Evolutionary conservation across 139 green algal species (phyloP), one percentile per base, ranked within the genome.

Genomic region (Micractinium sp.): DNA sequence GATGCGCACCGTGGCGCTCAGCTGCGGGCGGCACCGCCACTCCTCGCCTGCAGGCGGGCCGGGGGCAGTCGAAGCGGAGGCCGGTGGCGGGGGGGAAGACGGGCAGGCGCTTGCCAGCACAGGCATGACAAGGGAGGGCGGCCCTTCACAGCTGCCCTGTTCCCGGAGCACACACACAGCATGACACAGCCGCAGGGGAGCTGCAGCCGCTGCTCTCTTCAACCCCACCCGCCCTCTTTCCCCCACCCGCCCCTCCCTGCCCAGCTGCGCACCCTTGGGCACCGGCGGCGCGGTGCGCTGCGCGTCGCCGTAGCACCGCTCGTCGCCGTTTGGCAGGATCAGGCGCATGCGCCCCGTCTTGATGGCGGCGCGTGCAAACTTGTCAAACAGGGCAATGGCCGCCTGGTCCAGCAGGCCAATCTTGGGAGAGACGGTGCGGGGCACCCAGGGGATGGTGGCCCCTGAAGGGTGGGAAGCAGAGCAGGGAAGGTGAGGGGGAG

Each of bases 301-400:
- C 3, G 33, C 53, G 20, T 81, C 85, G 15, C 96, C 96, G 82
- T 97, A 98, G 3, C 73, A 33, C 60, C 95, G 90, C 92, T 98
- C 96, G 19, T 91, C 79, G 25, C 96, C 97, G 82, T 91, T 97
- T 38, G 97, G 97, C 87, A 99, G 93, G 81, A 98, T 96, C 18
- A 99, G 38, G 35, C 93, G 93, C 87, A 99, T 90, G 35, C 87
- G 87, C 33, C 97, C 97, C 23, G 87, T 79, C 0, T 39, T 93
- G 77, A 99, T 90, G 39, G 91, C 89, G 1, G 85, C 53, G 0
- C 85, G 76, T 0, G 95, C 95, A 93, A 97, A 97, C 80, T 91
- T 85, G 91, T 96, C 91, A 81, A 94, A 93, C 23, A 92, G 74
- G 16, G 20, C 39, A 69, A 94, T 88, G 81, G 83, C 90, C 53